phyloP scores from a whole-genome alignment of 2,329 filamentous ascomycete species.

The Fusarium veterinarium region DNA sequence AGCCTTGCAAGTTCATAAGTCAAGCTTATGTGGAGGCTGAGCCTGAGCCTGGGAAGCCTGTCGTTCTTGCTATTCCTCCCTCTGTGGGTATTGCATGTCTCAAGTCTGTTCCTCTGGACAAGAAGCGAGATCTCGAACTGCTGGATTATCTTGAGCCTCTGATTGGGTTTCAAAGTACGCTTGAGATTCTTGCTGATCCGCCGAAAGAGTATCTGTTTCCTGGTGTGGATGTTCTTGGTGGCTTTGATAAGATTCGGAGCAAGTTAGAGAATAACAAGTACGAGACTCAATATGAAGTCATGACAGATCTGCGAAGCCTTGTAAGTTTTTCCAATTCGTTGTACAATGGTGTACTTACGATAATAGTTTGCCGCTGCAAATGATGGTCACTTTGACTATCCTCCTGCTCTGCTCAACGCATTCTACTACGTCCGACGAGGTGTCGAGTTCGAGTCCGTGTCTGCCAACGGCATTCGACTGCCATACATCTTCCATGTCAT shows the following conservation, averaged over 20 bases:
- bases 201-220: conserved; percentile 40
- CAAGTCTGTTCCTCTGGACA: conserved; percentile 42
- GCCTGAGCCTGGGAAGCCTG: conserved; percentile 1
- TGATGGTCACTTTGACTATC: conserved; percentile 43
- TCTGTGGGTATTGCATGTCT: conserved; percentile 40
- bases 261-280: conserved; percentile 35
- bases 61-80: conserved; percentile 27
- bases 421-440: conserved; percentile 30
- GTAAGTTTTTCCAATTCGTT: conserved; percentile 17
- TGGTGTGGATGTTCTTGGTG: conserved; percentile 40
- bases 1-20: conserved; percentile 37
- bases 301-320: conserved; percentile 39
- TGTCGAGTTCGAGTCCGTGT: conserved; percentile 34
- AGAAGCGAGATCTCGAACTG: conserved; percentile 39
- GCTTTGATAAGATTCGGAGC: conserved; percentile 27
- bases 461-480: conserved; percentile 23
- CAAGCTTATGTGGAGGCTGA: conserved; percentile 27
- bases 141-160: conserved; percentile 38
- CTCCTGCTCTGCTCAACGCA: conserved; percentile 37
- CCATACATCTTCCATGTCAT: conserved; percentile 36
- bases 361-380: conserved; percentile 37
- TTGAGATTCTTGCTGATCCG: conserved; percentile 39
- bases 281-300: conserved; percentile 39
- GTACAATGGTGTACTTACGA: background rate
- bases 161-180: conserved; percentile 38